Base-by-base conservation (phyloP, 148 eudicot species). In the Arctostaphylos glauca region DNA sequence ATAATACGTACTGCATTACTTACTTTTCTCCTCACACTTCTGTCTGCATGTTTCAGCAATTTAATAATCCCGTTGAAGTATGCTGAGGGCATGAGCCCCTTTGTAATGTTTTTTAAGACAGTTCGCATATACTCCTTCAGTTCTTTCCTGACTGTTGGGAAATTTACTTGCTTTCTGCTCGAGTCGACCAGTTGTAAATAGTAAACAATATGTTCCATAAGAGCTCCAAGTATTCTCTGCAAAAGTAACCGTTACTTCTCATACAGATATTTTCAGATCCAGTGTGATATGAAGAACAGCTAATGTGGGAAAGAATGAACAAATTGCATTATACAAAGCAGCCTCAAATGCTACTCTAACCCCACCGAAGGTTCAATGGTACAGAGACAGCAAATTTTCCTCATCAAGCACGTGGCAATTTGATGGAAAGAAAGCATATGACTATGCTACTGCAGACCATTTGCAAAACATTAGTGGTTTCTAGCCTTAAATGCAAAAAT, bases 171-270 rank as follows among this genome's bases (percentile, higher is more conserved):
- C 84, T 94, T 91, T 86, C 85, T 89, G 59, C 83, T 89, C 43
- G 74, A 84, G 76, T 92, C 97, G 53, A 90, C 87, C 59, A 93
- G 80, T 84, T 87, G 92, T 82, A 91, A 92, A 85, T 91, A 91
- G 84, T 74, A 87, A 56, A 94, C 88, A 86, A 90, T 90, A 82
- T 86, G 90, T 85, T 92, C 95, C 93, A 92, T 89, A 46, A 96
- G 92, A 55, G 85, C 91, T 81, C 87, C 91, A 47, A 89, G 87
- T 83, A 88, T 85, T 72, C 83, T 82, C 95, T 92, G 88, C 21
- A 81, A 9, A 81, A 47, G 64, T 38, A 82, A 72, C 2, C 16
- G 2, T 5, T 46, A 53, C 54, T 48, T 48, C 5, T 44, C 10
- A 25, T 0, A 49, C 60, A 41, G 9, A 72, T 16, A 62, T n/a